Conservation (phyloP, 805 yeast genomes). For the Candida bentonensis region DNA sequence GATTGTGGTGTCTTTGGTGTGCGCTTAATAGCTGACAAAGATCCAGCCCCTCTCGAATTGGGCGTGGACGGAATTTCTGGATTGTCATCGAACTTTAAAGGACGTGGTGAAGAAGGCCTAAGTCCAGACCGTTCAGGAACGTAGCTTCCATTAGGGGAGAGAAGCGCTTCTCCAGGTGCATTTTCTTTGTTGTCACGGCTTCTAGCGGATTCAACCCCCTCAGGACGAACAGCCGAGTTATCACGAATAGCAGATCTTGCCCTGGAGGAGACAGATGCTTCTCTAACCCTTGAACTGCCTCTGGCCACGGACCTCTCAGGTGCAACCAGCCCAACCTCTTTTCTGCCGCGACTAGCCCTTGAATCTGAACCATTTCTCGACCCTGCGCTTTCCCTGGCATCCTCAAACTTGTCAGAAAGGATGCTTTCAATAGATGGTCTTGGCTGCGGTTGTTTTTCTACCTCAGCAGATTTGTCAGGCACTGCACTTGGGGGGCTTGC, state of each 20-base stretch:
- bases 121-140: constrained; percentile 10
- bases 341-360: not conserved
- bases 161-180: not conserved
- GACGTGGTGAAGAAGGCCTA: constrained; percentile 10
- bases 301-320: not conserved
- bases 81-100: constrained; percentile 2
- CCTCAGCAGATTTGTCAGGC: not conserved
- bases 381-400: not conserved
- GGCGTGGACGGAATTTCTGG: not conserved
- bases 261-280: not conserved
- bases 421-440: not conserved
- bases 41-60: not conserved
- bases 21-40: not conserved
- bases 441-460: not conserved
- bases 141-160: not conserved
- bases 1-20: not conserved
- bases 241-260: not conserved
- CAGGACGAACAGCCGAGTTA: not conserved
- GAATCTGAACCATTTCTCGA: not conserved
- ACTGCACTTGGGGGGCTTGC: not conserved
- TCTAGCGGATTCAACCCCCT: not conserved
- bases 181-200: not conserved
- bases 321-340: not conserved
- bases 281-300: not conserved
- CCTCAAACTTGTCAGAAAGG: not conserved